Evolutionary conservation across 2,329 filamentous ascomycete genomes (phyloP), one percentile per base, ranked within the genome.

Genomic region (Fusarium sp.): DNA sequence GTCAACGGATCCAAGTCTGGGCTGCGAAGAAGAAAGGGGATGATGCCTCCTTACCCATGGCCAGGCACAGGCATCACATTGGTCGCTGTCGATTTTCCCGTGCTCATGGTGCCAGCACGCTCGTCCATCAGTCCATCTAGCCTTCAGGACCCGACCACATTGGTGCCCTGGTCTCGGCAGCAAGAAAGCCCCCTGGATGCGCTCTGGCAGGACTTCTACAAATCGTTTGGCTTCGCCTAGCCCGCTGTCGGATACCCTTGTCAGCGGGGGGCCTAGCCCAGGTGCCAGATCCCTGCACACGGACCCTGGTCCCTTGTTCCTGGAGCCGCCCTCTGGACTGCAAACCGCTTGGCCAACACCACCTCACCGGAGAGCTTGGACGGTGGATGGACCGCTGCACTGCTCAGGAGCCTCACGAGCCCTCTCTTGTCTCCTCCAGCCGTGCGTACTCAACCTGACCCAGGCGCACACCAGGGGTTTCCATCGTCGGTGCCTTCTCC

Each of bases 311-410:
- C 52, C 31, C 35, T 64, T 54, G 64, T 73, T 59, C 64, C 69
- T 78, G 76, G 66, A 75, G 67, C 76, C 69, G 74, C 73, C 71
- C 67, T 62, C 27, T 66, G 62, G 50, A 66, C 64, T 61, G 66
- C 57, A 62, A 77, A 73, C 75, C 71, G 67, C 65, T 66, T 56
- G 62, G 54, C 64, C 69, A 74, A 71, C 75, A 77, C 73, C 71
- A 74, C 69, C 69, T 77, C 74, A 76, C 70, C 76, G 68, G 70
- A 74, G 67, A 72, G 74, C 73, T 75, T 77, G 65, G 73, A 75
- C 73, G 58, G 59, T 60, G 40, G 63, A 69, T 62, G 67, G 71
- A 71, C 67, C 67, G 59, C 70, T 71, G 74, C 63, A 75, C 68
- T 68, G 58, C 61, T 70, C 61, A 62, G 45, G 67, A 67, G 68